Evolutionary conservation across 2,329 filamentous ascomycete species (phyloP), one percentile per base, ranked within the genome.

Genomic region (Aspergillus proliferans): DNA sequence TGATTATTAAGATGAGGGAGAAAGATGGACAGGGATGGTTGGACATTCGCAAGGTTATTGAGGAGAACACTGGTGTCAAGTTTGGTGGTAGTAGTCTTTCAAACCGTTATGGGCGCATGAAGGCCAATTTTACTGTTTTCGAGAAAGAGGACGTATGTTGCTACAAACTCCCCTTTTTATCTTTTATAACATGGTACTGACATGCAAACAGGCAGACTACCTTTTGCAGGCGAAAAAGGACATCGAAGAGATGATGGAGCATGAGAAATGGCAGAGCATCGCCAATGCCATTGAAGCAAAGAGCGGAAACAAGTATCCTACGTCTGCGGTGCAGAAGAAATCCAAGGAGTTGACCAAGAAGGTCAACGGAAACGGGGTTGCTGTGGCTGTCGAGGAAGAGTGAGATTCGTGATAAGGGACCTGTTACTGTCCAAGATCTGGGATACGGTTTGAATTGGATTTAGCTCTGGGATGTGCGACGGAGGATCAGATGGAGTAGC

Each of bases 261-360:
- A 48, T 21, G 63, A 68, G 36, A 73, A 72, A 49, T 74, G 71
- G 72, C 50, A 53, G 7, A 52, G 62, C 28, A 67, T 75, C 33
- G 59, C 67, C 0, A 57, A 66, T 7, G 12, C 3, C 6, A 28
- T 43, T 10, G 40, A 43, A 19, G 22, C 22, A 6, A 28, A 43
- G 6, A 14, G 40, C 2, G 68, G 69, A 1, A 55, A 53, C 10
- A 59, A 58, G 21, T 73, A 72, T 46, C 57, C 68, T 28, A 47
- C 55, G 6, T 51, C 62, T 15, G 58, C 62, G 7, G 49, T 73
- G 21, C 63, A 67, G 58, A 66, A 70, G 52, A 67, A 69, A 54
- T 70, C 67, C 53, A 72, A 71, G 61, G 68, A 71, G 52, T 45
- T 72, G 33, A 63, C 60, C 55, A 58, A 64, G 50, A 61, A 56